phyloP scores from a whole-genome alignment of 306 rosid genomes.

The Acacia crassicarpa region DNA sequence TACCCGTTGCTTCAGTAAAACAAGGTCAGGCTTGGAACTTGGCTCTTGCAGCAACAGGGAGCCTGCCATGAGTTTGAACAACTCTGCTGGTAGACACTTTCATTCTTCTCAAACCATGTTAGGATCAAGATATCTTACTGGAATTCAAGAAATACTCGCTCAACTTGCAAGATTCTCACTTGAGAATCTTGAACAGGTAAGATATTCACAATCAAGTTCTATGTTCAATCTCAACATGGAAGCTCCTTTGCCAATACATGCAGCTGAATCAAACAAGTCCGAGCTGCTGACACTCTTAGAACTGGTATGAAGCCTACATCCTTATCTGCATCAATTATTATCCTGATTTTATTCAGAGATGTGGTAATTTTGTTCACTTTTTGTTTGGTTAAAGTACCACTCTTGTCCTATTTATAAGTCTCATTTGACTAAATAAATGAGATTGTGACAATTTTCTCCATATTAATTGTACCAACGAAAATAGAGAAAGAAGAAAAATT shows the following conservation, averaged over 20 bases:
- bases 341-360: neutral
- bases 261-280: slow-evolving; percentile 58
- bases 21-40: slow-evolving; percentile 48
- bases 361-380: neutral
- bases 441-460: too few species aligned
- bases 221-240: slow-evolving; percentile 38
- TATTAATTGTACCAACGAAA: too few species aligned
- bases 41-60: slow-evolving; percentile 39
- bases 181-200: slow-evolving; percentile 49
- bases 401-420: too few species aligned
- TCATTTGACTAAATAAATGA: too few species aligned
- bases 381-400: neutral
- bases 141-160: slow-evolving; percentile 72
- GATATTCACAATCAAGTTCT: slow-evolving; percentile 29
- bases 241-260: slow-evolving; percentile 40
- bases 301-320: slow-evolving; percentile 48
- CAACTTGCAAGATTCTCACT: slow-evolving; percentile 71
- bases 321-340: neutral
- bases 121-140: slow-evolving; percentile 73
- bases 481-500: too few species aligned
- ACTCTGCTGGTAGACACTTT: slow-evolving; percentile 39
- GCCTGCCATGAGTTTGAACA: slow-evolving; percentile 40
- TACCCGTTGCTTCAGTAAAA: neutral
- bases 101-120: slow-evolving; percentile 45
- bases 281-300: slow-evolving; percentile 70